Conservation (phyloP, 2,329 filamentous ascomycete species). For the Penicillium sp. region DNA sequence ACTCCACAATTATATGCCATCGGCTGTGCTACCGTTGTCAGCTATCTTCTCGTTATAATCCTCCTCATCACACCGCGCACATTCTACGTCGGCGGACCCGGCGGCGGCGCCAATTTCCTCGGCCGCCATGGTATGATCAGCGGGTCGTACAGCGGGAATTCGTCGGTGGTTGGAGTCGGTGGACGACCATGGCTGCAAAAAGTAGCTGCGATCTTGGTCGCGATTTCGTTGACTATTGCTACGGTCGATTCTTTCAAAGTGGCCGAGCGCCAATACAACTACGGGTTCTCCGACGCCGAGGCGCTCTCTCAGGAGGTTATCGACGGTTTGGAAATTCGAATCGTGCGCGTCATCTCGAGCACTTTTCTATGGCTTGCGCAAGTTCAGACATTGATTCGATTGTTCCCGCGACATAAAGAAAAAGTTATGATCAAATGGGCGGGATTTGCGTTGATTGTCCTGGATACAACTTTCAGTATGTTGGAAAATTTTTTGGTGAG, state of each 20-base stretch:
- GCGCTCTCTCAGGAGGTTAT: constrained; percentile 76
- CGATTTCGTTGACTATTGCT: constrained; percentile 86
- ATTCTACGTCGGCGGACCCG: constrained; percentile 76
- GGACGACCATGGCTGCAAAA: constrained; percentile 92
- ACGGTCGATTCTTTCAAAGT: constrained; percentile 87
- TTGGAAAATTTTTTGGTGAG: constrained; percentile 78
- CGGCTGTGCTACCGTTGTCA: constrained; percentile 83
- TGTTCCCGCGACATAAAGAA: constrained; percentile 94
- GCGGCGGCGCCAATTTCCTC: constrained; percentile 67
- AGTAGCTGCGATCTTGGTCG: constrained; percentile 62
- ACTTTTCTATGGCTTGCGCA: constrained; percentile 97
- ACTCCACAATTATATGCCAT: constrained; percentile 93
- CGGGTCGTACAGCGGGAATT: constrained; percentile 64
- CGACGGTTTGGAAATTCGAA: constrained; percentile 78
- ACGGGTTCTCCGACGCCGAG: constrained; percentile 75
- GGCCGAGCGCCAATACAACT: constrained; percentile 75
- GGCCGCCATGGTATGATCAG: constrained; percentile 82
- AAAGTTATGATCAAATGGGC: constrained; percentile 99
- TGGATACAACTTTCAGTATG: constrained; percentile 87
- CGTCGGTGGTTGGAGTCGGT: constrained; percentile 77
- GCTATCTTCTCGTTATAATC: constrained; percentile 91
- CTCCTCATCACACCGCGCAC: constrained; percentile 92
- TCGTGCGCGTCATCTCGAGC: constrained; percentile 89
- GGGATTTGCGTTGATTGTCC: constrained; percentile 85
- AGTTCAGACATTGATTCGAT: constrained; percentile 89